Evolutionary conservation across 2,329 filamentous ascomycete species (phyloP).

Genomic region (Trichoderma sp.): DNA sequence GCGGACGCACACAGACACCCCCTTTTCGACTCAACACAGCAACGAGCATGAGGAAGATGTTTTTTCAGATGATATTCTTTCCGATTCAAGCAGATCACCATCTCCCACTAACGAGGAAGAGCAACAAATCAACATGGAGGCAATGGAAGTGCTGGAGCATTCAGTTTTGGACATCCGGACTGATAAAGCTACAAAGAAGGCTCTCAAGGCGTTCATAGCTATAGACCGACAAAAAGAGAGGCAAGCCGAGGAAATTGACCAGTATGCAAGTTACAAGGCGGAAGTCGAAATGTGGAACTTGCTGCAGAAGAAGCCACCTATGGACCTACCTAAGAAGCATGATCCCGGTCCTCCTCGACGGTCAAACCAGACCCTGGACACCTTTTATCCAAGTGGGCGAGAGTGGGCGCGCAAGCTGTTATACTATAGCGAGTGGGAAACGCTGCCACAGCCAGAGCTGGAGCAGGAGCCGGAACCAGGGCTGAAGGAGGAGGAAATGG

Average conservation of each 20-base stretch:
- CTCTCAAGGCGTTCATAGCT: constrained; percentile 39
- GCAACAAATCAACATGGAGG: constrained; percentile 35
- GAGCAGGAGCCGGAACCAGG: background rate
- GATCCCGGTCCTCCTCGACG: constrained; percentile 30
- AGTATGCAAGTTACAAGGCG: constrained; percentile 38
- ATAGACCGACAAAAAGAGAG: constrained; percentile 43
- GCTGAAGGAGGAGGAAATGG: background rate
- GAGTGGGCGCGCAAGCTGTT: constrained; percentile 40
- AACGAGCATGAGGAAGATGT: constrained; percentile 24
- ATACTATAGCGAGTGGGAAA: constrained; percentile 46
- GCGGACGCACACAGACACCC: background rate
- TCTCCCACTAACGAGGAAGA: constrained; percentile 29
- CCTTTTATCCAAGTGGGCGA: constrained; percentile 35
- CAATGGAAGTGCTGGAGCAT: constrained; percentile 42
- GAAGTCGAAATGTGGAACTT: constrained; percentile 47
- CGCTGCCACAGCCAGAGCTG: constrained; percentile 4
- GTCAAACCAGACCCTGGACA: constrained; percentile 34
- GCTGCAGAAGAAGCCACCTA: constrained; percentile 39
- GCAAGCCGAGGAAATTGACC: constrained; percentile 44
- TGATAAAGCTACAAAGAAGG: constrained; percentile 35
- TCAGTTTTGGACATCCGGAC: constrained; percentile 41
- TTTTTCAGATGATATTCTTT: constrained; percentile 20
- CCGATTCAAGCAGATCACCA: constrained; percentile 11
- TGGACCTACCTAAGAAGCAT: constrained; percentile 32
- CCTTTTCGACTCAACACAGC: background rate